These are phyloP conservation scores for Leccinum variicolor DNA, from an alignment of 768 basidiomycete species.

Conservation along the genomic window DNA sequence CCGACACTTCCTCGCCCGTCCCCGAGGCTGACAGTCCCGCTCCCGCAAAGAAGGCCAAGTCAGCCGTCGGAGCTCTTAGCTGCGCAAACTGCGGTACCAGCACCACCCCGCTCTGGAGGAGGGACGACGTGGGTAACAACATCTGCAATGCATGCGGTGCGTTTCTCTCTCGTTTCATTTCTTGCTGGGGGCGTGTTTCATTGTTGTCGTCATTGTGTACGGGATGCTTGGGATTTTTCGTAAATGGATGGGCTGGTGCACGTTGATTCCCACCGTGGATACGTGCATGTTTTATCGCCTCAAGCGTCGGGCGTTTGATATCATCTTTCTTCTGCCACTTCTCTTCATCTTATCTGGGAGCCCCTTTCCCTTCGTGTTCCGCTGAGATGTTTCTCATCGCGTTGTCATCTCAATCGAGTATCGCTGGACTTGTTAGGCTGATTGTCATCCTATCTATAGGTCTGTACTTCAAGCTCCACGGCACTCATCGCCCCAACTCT, in stretches of 20 bases:
- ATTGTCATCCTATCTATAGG: slow-evolving; percentile 46
- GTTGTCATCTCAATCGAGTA: not conserved
- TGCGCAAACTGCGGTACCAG: slow-evolving; percentile 90
- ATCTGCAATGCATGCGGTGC: slow-evolving; percentile 94
- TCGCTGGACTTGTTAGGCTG: slow-evolving; percentile 6
- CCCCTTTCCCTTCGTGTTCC: slow-evolving; percentile 14
- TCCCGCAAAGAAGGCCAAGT: slow-evolving; percentile 32
- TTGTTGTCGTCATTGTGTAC: slow-evolving; percentile 13
- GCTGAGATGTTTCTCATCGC: not conserved
- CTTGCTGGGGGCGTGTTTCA: slow-evolving; percentile 21
- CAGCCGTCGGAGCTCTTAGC: slow-evolving; percentile 67
- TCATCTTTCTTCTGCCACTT: slow-evolving; percentile 12
- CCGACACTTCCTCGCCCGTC: slow-evolving; percentile 34
- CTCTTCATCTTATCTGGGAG: slow-evolving; percentile 26
- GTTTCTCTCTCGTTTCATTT: slow-evolving; percentile 34
- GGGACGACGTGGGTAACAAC: slow-evolving; percentile 89
- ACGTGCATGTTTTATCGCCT: slow-evolving; percentile 19
- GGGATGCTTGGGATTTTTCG: slow-evolving; percentile 14
- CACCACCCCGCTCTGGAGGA: slow-evolving; percentile 86
- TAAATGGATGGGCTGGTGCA: slow-evolving; percentile 18
- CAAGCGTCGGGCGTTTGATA: slow-evolving; percentile 7
- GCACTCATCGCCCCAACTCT: slow-evolving; percentile 92
- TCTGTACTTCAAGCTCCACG: slow-evolving; percentile 97
- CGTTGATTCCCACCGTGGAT: slow-evolving; percentile 21
- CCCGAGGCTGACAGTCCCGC: slow-evolving; percentile 29